Conservation (phyloP, 352 stramenopile genomes). For the Phytophthora idaei region DNA sequence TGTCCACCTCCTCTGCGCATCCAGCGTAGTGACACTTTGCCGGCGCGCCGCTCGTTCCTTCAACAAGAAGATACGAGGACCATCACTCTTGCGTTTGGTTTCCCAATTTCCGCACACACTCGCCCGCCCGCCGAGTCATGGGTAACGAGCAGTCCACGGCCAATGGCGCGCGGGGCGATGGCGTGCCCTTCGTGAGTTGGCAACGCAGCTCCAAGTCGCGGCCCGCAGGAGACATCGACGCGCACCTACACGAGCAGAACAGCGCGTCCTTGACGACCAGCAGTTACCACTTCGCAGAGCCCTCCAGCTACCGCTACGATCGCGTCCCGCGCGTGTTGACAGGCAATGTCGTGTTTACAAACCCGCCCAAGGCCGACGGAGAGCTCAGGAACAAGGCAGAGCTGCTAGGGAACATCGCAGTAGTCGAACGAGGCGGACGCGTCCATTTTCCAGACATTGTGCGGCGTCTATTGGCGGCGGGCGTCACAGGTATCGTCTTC, state of each 20-base stretch:
- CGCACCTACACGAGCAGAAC: slow-evolving; percentile 43
- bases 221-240: slow-evolving; percentile 26
- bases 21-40: not conserved
- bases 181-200: slow-evolving; percentile 78
- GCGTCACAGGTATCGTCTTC: slow-evolving; percentile 78
- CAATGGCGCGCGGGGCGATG: slow-evolving; percentile 43
- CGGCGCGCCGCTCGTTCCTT: slow-evolving; percentile 1
- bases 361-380: slow-evolving; percentile 71
- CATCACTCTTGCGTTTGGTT: slow-evolving; percentile 32
- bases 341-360: slow-evolving; percentile 58
- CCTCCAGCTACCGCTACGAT: slow-evolving; percentile 84
- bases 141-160: slow-evolving; percentile 64
- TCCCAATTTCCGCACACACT: slow-evolving; percentile 10
- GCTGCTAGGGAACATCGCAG: slow-evolving; percentile 68
- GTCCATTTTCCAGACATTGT: slow-evolving; percentile 89
- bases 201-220: slow-evolving; percentile 34
- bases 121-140: slow-evolving; percentile 28
- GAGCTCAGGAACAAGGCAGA: slow-evolving; percentile 66
- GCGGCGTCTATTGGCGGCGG: slow-evolving; percentile 63
- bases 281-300: slow-evolving; percentile 82
- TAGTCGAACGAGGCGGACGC: slow-evolving; percentile 79
- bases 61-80: slow-evolving; percentile 22
- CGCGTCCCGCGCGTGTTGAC: slow-evolving; percentile 57
- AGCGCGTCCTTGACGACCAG: slow-evolving; percentile 9
- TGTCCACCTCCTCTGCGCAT: not conserved